Evolutionary conservation across 768 basidiomycete species (phyloP).

Genomic region (Asterophora parasitica): DNA sequence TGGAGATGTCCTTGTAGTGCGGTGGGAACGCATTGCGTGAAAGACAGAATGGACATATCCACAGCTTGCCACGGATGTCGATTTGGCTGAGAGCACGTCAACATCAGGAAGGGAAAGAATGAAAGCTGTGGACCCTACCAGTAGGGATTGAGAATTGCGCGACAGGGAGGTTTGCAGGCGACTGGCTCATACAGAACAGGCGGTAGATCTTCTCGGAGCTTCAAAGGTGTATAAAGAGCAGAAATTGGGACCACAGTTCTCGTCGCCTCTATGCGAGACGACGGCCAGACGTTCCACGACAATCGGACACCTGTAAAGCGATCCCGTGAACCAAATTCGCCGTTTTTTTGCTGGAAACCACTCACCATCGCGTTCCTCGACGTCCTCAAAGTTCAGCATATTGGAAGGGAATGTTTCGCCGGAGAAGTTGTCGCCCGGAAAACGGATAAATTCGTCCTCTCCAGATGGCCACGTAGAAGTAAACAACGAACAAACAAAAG

Average conservation of each 20-base stretch:
- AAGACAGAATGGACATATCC: constrained; percentile 99
- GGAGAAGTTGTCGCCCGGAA: constrained; percentile 34
- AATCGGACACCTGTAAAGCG: constrained; percentile 71
- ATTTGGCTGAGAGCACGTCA: constrained; percentile 67
- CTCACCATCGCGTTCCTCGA: constrained; percentile 93
- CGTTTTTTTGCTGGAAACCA: constrained; percentile 6
- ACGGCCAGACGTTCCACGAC: constrained; percentile 99
- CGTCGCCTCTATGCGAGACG: constrained; percentile 96
- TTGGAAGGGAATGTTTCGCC: constrained; percentile 22
- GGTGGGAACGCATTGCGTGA: constrained; percentile 96
- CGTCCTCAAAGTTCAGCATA: constrained; percentile 91
- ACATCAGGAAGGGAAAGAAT: no score
- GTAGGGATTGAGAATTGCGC: constrained; percentile 96
- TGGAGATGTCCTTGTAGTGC: constrained; percentile 98
- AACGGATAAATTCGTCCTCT: constrained; percentile 17
- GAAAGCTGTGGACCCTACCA: constrained; percentile 52
- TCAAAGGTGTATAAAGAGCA: constrained; percentile 95
- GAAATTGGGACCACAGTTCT: constrained; percentile 97
- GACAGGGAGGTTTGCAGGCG: constrained; percentile 96
- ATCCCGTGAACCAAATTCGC: neutral
- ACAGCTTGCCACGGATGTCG: constrained; percentile 96
- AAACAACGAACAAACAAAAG: constrained; percentile 27
- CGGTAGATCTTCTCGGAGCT: constrained; percentile 88
- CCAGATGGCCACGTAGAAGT: constrained; percentile 31
- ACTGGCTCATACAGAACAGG: constrained; percentile 98